phyloP scores from a whole-genome alignment of 345 rosid genomes.

The Carallia brachiata region DNA sequence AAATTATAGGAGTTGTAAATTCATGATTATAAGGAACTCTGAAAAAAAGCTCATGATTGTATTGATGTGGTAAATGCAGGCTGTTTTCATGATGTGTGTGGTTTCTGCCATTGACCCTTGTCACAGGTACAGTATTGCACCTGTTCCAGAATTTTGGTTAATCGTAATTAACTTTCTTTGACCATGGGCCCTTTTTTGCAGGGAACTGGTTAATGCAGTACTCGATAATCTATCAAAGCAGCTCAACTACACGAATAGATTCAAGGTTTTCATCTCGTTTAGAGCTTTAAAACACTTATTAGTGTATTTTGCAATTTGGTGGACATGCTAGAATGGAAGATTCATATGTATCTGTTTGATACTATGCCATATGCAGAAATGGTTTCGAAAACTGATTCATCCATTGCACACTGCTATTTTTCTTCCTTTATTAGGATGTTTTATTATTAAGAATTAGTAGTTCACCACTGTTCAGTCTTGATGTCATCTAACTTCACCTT shows the following conservation, averaged over 20 bases:
- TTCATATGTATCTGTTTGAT: too few species aligned
- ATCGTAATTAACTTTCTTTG: neutral
- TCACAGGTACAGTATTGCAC: conserved; percentile 55
- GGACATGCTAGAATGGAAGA: too few species aligned
- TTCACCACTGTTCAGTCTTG: neutral
- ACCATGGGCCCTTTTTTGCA: conserved; percentile 33
- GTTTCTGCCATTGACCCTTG: conserved; percentile 75
- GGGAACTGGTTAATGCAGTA: conserved; percentile 67
- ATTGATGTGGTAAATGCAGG: conserved; percentile 48
- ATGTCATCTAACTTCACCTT: conserved; percentile 16
- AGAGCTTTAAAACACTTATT: too few species aligned
- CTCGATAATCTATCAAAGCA: conserved; percentile 70
- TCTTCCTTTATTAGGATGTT: too few species aligned
- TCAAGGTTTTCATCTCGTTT: conserved; percentile 48
- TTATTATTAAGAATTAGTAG: too few species aligned
- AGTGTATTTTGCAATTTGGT: too few species aligned
- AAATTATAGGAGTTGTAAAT: neutral
- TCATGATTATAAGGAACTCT: neutral
- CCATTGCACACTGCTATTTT: too few species aligned
- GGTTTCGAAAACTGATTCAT: too few species aligned
- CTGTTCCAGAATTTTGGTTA: neutral
- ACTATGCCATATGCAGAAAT: too few species aligned
- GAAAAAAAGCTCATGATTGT: neutral
- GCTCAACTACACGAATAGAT: conserved; percentile 69
- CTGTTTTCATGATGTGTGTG: conserved; percentile 81